Percentiles rank a stretch among this genome's conserved stretches.
phyloP scores from a whole-genome alignment of 2,329 filamentous ascomycete genomes.

The Pyricularia grisea region DNA sequence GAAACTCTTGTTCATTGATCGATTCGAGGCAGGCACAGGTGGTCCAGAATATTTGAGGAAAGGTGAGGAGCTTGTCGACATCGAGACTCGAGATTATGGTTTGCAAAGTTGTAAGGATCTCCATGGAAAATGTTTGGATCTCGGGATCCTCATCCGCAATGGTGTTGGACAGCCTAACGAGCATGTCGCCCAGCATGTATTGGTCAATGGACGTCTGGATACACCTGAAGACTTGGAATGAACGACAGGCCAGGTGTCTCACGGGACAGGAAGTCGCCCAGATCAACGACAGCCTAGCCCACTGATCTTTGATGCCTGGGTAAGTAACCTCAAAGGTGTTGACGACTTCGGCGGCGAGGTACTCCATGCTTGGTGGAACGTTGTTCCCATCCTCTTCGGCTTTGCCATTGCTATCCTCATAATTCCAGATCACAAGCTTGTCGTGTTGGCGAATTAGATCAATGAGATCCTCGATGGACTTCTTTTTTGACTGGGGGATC shows the following conservation, averaged over 20 bases:
- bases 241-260: constrained; percentile 86
- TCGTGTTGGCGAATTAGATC: constrained; percentile 82
- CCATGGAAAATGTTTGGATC: constrained; percentile 95
- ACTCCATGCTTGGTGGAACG: constrained; percentile 80
- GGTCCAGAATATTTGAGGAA: constrained; percentile 96
- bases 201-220: constrained; percentile 87
- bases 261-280: constrained; percentile 98
- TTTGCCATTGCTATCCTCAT: constrained; percentile 83
- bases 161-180: constrained; percentile 88
- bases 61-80: constrained; percentile 69
- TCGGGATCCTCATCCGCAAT: constrained; percentile 91
- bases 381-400: constrained; percentile 62
- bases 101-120: constrained; percentile 89
- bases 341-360: constrained; percentile 72
- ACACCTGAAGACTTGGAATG: constrained; percentile 94
- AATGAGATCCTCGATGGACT: constrained; percentile 78
- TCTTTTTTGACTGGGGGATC: constrained; percentile 44
- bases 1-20: constrained; percentile 90
- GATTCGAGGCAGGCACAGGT: constrained; percentile 94
- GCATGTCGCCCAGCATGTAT: constrained; percentile 93
- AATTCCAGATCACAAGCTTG: constrained; percentile 79
- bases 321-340: constrained; percentile 78
- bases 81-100: constrained; percentile 83
- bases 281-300: constrained; percentile 80
- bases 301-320: constrained; percentile 80